Conservation (phyloP, 2,329 filamentous ascomycete species). For the Plectosphaerella sp. region DNA sequence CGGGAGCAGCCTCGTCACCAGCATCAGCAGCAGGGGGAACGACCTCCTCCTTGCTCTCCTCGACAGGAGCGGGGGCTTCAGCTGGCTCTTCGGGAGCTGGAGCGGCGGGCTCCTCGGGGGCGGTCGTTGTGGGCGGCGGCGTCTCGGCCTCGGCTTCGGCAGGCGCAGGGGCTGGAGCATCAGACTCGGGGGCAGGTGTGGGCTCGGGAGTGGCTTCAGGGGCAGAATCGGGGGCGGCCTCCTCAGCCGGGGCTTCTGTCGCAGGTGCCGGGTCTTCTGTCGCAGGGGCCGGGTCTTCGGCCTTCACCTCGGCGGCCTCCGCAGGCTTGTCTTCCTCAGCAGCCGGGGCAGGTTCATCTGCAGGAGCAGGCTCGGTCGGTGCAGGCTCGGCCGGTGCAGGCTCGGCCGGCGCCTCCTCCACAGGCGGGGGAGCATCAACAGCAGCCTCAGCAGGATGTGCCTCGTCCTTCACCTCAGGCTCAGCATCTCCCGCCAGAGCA, state of each 20-base stretch:
- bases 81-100: neutral
- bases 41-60: neutral
- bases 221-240: neutral
- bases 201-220: neutral
- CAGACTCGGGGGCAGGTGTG: too few species aligned
- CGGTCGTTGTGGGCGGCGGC: neutral
- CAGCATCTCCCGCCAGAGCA: neutral
- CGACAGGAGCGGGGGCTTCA: neutral
- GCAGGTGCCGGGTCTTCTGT: too few species aligned
- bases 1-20: neutral
- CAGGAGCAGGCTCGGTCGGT: neutral
- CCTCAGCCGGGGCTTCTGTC: neutral
- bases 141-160: too few species aligned
- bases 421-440: neutral
- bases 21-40: neutral
- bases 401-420: neutral
- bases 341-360: neutral
- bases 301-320: too few species aligned
- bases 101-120: neutral
- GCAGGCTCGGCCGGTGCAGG: neutral
- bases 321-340: neutral
- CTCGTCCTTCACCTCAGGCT: slow-evolving; percentile 1
- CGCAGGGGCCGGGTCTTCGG: too few species aligned
- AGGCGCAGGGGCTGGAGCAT: too few species aligned
- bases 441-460: neutral